Base-by-base conservation (phyloP, 352 stramenopile species). In the Elongisporangium prolatum region DNA sequence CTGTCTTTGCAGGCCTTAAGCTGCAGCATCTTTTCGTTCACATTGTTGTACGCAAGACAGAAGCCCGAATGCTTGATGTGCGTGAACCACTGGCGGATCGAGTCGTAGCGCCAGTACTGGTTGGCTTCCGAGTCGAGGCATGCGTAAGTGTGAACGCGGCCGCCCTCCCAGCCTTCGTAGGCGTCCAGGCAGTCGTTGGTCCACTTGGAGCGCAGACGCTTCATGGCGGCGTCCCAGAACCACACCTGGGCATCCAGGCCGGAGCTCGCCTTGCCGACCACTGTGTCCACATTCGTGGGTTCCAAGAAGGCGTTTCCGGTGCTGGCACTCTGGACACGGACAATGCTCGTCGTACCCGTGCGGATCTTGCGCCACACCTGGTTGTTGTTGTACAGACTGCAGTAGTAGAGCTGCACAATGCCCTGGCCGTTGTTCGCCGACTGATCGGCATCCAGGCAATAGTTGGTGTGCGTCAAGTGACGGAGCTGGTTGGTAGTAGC, bases 381-480 rank as follows among this genome's bases (percentile, higher is more conserved):
- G 68, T 85, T 87, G 70, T 83, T 81, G 70, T 87, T 87, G 52
- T 61, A 71, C 21, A 80, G 54, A 61, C 76, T 65, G 55, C 75
- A 85, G 16, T 63, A 53, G 66, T 71, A 85, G 50, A 85, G 72
- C 61, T 82, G 71, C 13, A 73, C 54, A n/a, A 67, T 55, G 24
- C 65, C 72, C 16, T 63, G 55, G 17, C 66, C 72, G 44, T 64
- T 66, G 61, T 77, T 78, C n/a, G 18, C 63, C 7, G 67, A 18
- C 34, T 73, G 69, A 52, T 84, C 78, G 10, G 67, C 64, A 61
- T 88, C 78, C 13, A 91, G 54, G 50, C 80, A 91, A 53, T 86
- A 86, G n/a, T 72, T 72, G 13, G 20, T 3, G 62, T 84, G 72
- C 5, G 59, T 77, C 58, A 67, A 1, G 59, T 86, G 76, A 28